Evolutionary conservation across 768 basidiomycete genomes (phyloP), one percentile per base, ranked within the genome.

Genomic region (Trametes villosa): DNA sequence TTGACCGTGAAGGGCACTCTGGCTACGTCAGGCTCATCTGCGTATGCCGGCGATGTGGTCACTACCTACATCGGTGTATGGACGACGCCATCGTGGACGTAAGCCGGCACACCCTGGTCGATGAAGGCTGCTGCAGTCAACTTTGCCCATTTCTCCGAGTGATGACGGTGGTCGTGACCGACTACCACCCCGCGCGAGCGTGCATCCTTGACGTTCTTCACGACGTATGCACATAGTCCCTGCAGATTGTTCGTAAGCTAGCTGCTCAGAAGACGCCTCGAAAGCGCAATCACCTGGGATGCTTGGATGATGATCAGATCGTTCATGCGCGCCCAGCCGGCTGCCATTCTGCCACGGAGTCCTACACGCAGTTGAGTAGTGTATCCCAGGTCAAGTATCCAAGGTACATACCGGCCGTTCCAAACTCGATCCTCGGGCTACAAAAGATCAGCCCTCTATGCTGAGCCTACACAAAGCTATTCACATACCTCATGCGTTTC

Each of bases 291-390:
- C 42, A 85, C 92, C 80, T 94, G 91, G 15, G 91, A 91, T 11
- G 91, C 82, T 69, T 94, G 92, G 42, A 91, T 86, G 53, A 94
- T 77, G 48, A 86, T 90, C 57, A 96, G 74, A 72, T 94, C 91
- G 69, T 96, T 96, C 91, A 96, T 94, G 56, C 90, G 83, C n/a
- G 90, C 81, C 83, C 89, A 94, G 1, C 94, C 94, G 9, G 92
- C 92, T 65, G 90, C 88, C 94, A 96, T 95, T 63, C 76, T 80
- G 1, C 87, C 92, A 67, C 92, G 78, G 22, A 94, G 77, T 52
- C 92, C 92, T 89, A 24, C n/a, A 18, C 68, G 63, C 18, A 41
- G 31, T 34, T 18, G 31, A 8, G 49, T 41, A 26, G 29, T 4
- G n/a, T 26, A 27, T 12, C 13, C 17, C 17, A 20, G 3, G n/a